phyloP scores from a whole-genome alignment of 2,329 filamentous ascomycete genomes.

The Sporothrix luriei region DNA sequence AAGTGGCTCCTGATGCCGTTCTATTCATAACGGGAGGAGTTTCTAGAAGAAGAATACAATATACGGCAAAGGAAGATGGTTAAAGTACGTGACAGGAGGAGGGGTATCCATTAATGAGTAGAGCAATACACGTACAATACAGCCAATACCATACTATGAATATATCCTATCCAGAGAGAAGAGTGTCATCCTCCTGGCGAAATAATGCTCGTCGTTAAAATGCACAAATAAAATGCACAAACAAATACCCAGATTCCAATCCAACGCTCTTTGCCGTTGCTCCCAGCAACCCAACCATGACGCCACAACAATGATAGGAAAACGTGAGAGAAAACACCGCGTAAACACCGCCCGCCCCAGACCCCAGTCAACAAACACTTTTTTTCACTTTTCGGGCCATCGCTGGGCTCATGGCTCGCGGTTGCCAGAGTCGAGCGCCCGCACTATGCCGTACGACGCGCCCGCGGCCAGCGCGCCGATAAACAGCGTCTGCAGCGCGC shows the following conservation, averaged over 20 bases:
- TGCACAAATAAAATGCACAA: background rate
- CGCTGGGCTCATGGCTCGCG: slow-evolving; percentile 19
- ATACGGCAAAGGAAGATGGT: background rate
- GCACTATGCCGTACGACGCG: slow-evolving; percentile 65
- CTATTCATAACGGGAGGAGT: background rate
- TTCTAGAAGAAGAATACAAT: background rate
- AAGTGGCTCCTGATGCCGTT: background rate
- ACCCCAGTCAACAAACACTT: background rate
- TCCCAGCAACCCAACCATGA: background rate
- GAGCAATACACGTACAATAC: background rate
- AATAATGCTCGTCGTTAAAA: slow-evolving; percentile 1
- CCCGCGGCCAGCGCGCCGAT: slow-evolving; percentile 67
- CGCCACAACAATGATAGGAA: background rate
- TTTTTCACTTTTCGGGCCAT: background rate
- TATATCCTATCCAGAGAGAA: slow-evolving; percentile 3
- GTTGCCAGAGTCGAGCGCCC: slow-evolving; percentile 51
- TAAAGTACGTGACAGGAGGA: too few species aligned
- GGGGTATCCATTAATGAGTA: background rate
- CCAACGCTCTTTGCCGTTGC: slow-evolving; percentile 7
- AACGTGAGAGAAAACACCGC: background rate
- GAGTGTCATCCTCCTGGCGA: background rate
- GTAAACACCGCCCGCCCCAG: background rate
- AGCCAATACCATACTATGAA: background rate
- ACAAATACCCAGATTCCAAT: slow-evolving; percentile 15
- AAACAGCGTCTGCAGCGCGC: slow-evolving; percentile 65